Conservation (phyloP, 2,329 filamentous ascomycete genomes). For the Nakataea oryzae region DNA sequence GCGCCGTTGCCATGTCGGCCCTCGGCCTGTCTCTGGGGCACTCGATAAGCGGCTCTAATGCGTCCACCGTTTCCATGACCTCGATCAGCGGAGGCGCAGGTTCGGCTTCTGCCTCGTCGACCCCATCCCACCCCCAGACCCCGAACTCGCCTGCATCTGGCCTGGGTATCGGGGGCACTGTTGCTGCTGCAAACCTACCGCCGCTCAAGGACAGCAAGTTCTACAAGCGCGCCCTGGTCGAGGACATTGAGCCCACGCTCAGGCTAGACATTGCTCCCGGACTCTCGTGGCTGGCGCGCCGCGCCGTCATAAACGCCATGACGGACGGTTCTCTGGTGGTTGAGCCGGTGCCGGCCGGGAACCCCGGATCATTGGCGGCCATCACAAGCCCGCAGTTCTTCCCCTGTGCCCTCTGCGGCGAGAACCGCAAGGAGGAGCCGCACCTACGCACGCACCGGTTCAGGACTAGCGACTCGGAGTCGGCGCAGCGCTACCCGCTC, state of each 20-base stretch:
- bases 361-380: slow-evolving; percentile 19
- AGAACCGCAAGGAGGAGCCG: slow-evolving; percentile 58
- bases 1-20: slow-evolving; percentile 17
- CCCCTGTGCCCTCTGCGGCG: slow-evolving; percentile 82
- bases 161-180: slow-evolving; percentile 26
- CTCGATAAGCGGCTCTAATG: slow-evolving; percentile 43
- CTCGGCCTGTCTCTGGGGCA: slow-evolving; percentile 34
- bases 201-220: slow-evolving; percentile 85
- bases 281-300: slow-evolving; percentile 84
- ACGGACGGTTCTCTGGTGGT: slow-evolving; percentile 80
- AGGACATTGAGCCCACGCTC: slow-evolving; percentile 91
- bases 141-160: slow-evolving; percentile 46
- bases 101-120: slow-evolving; percentile 32
- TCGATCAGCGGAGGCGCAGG: too few relatives aligned
- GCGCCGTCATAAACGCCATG: slow-evolving; percentile 73
- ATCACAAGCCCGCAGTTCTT: slow-evolving; percentile 44
- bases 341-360: slow-evolving; percentile 64
- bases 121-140: slow-evolving; percentile 44
- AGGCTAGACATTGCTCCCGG: slow-evolving; percentile 83
- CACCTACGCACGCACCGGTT: slow-evolving; percentile 80
- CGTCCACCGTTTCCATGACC: slow-evolving; percentile 48
- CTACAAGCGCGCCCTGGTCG: slow-evolving; percentile 78
- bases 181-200: slow-evolving; percentile 29
- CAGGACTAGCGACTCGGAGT: slow-evolving; percentile 76
- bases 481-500: slow-evolving; percentile 78